Evolutionary conservation across 2,329 filamentous ascomycete genomes (phyloP), one percentile per base, ranked within the genome.

Genomic region (Aspergillus tubingensis): DNA sequence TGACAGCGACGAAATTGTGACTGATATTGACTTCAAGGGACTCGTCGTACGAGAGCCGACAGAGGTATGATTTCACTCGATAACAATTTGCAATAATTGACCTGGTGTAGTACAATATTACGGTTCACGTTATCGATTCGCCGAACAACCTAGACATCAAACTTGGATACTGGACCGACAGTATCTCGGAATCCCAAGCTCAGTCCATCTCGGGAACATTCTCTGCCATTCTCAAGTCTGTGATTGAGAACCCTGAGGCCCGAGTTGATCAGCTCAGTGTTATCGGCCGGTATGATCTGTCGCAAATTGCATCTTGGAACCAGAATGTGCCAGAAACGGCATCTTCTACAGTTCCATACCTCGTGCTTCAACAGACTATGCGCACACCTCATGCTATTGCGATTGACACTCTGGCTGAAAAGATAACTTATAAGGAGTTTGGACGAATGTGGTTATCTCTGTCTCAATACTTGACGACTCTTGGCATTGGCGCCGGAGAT

Each of bases 401-500:
- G 4, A 38, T 41, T 27, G 47, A 50, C 15, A 32, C 19, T 6
- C 8, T 38, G n/a, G 23, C n/a, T 6, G 32, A 53, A 25, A 39
- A 38, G 15, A 19, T 53, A 15, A 53, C 50, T 2, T 53, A 53
- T 13, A 5, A 53, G 17, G 19, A 27, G 19, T 41, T 53, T 21
- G 50, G 36, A 3, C 32, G 25, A 0, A 38, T 38, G 36, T 21
- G 17, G 30, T 27, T 19, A 8, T 32, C 32, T 19, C 8, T 53
- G 8, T 38, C 50, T 53, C 32, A 17, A 47, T 67, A 65, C 32
- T 50, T 62, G 38, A 8, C 41, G n/a, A 17, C 32, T 2, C 65
- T 72, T 32, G 72, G 76, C 38, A 63, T 76, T 47, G 64, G 69
- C 13, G 57, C 74, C 7, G 62, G 67, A 13, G 61, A 41, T 53